These are phyloP conservation scores for Aspergillus quadricinctus DNA, from an alignment of 2,329 filamentous ascomycete species.

Conservation along the genomic window DNA sequence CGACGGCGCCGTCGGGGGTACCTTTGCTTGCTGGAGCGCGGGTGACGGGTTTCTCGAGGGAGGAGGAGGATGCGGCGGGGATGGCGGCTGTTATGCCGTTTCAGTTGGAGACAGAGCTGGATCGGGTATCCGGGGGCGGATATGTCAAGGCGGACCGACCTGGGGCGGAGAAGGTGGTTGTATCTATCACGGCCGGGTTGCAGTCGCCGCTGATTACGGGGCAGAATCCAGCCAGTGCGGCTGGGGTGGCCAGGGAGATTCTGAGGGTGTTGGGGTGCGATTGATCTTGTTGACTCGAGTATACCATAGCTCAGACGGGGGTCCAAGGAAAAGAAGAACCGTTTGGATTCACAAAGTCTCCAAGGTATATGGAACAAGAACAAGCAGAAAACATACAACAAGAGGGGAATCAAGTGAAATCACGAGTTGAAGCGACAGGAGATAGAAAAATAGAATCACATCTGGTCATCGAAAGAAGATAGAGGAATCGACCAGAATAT, in stretches of 20 bases:
- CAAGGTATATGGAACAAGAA: slow-evolving; percentile 17
- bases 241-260: slow-evolving; percentile 41
- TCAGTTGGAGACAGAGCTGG: slow-evolving; percentile 43
- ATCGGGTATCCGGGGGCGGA: slow-evolving; percentile 37
- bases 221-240: slow-evolving; percentile 46
- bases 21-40: slow-evolving; percentile 38
- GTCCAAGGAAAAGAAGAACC: background rate
- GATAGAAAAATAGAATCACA: slow-evolving; percentile 13
- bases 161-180: slow-evolving; percentile 44
- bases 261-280: slow-evolving; percentile 27
- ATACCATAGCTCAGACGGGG: background rate
- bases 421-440: slow-evolving; percentile 17
- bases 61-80: slow-evolving; percentile 42
- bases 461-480: slow-evolving; percentile 2
- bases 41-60: slow-evolving; percentile 47
- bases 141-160: slow-evolving; percentile 44
- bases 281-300: background rate
- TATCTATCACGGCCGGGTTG: slow-evolving; percentile 22
- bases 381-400: slow-evolving; percentile 11
- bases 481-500: slow-evolving; percentile 3
- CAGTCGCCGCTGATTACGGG: slow-evolving; percentile 44
- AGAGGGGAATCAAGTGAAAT: slow-evolving; percentile 16
- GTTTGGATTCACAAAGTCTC: slow-evolving; percentile 11
- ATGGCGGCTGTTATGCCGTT: slow-evolving; percentile 43
- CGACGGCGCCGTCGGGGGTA: slow-evolving; percentile 40